Base-by-base conservation (phyloP, 148 eudicot species). In the Silene latifolia region DNA sequence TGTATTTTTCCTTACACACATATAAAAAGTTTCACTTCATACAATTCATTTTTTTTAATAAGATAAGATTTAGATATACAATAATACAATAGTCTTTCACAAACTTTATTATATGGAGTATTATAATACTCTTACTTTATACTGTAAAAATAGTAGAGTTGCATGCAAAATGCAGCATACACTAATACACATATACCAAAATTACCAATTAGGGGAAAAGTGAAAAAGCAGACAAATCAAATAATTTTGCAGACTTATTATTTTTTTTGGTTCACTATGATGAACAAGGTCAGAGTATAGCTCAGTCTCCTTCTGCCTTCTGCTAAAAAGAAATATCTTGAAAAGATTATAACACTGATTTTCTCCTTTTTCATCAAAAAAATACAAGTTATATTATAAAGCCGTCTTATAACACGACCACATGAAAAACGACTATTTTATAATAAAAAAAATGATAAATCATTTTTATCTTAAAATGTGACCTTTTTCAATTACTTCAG, bases 201-300 rank as follows among this genome's bases (percentile, higher is more conserved):
- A 5, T 25, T 63, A 35, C 61, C 39, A 77, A 71, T 25, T 61
- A 57, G 46, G 63, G 48, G 5, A 11, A 71, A 70, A 65, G 77
- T 13, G 35, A 74, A 65, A 72, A 65, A 57, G 63, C 44, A 66
- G 67, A 71, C 53, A 46, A 76, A 80, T 71, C 82, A 80, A 76
- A 73, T 23, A 66, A 65, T 27, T 48, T 78, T 63, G 78, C 82
- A 87, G 84, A 76, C 77, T 78, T 58, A 73, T 51, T 67, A 1
- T 18, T 27, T 8, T n/a, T 42, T 67, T 42, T 67, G 14, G 32
- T 44, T 81, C 76, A 77, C 68, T 79, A 81, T 83, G 76, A 83
- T 83, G 80, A 75, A 78, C 70, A 64, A 79, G 56, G 69, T 79
- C 80, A 73, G 80, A 81, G n/a, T 66, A 66, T 70, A 71, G 59